phyloP scores from a whole-genome alignment of 371 early-diverging fungal genomes.

The Circinella minor region DNA sequence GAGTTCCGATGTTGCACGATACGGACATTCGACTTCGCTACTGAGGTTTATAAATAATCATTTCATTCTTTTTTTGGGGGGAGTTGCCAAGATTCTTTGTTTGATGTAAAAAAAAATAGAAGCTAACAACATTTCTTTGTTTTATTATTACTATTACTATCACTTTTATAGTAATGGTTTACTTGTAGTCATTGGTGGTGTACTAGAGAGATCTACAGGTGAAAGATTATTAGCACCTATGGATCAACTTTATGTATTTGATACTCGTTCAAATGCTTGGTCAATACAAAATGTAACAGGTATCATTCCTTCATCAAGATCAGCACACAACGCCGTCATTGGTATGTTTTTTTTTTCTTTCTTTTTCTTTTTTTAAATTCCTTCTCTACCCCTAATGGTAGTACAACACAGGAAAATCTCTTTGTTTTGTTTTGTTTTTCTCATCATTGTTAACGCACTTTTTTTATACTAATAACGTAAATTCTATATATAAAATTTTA shows the following conservation, averaged over 20 bases:
- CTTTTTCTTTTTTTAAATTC: no score
- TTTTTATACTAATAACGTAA: neutral
- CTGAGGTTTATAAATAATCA: slow-evolving; percentile 29
- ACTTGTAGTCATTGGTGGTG: slow-evolving; percentile 50
- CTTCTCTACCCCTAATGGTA: no score
- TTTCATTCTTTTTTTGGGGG: slow-evolving; percentile 19
- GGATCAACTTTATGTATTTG: slow-evolving; percentile 29
- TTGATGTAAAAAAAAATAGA: neutral
- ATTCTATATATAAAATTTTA: slow-evolving; percentile 24
- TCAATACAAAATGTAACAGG: slow-evolving; percentile 11
- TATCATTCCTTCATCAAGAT: slow-evolving; percentile 26
- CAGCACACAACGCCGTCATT: slow-evolving; percentile 42
- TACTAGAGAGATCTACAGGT: slow-evolving; percentile 6
- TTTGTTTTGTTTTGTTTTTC: neutral
- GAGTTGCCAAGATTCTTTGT: slow-evolving; percentile 4
- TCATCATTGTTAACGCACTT: neutral
- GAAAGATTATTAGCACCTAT: slow-evolving; percentile 23
- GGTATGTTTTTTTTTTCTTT: slow-evolving; percentile 27
- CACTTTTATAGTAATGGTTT: slow-evolving; percentile 33
- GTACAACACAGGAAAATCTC: neutral
- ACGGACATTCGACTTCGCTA: slow-evolving; percentile 45
- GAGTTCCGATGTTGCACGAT: slow-evolving; percentile 22
- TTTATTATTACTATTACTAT: slow-evolving; percentile 17
- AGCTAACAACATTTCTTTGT: neutral
- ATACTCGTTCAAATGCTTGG: slow-evolving; percentile 35